Base-by-base conservation (phyloP, 2,329 filamentous ascomycete genomes). In the Esteya vermicola region DNA sequence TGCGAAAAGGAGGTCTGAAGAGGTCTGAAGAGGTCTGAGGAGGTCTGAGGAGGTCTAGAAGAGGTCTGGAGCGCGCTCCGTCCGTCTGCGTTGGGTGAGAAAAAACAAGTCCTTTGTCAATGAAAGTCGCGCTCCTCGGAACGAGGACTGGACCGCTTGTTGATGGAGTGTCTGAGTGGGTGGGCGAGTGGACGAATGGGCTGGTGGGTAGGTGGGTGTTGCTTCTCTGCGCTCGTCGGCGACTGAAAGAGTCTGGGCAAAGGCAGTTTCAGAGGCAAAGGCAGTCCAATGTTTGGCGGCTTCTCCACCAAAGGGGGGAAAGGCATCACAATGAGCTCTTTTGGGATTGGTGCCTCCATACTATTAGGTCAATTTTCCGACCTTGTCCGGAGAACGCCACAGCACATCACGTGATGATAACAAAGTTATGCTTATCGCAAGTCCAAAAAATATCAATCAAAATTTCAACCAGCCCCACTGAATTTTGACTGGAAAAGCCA, bases 371-470 rank as follows among this genome's bases (percentile, higher is more conserved):
- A 38, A 38, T 38, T 33, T 38, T 38, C 40, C 31, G 36, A 36
- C 26, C 21, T 33, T 32, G 26, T 33, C 14, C 25, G 36, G 25
- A 18, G 37, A 27, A 16, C 31, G 31, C 36, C 31, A 25, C 22
- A 3, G 7, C 6, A 10, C 6, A n/a, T 45, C 45, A 47, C 45
- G 45, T 47, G 45, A 12, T n/a, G 40, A 42, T 47, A 44, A 35
- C 8, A 2, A 13, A 27, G 19, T 35, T 14, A 13, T 33, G 25
- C 25, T 43, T 39, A 33, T 34, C 39, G 38, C 18, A 22, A 30
- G 13, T 13, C 18, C 16, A n/a, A 19, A 27, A 37, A 38, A 31
- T n/a, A 16, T 21, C 28, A 27, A 34, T 25, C 13, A 33, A 42
- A 42, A 32, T 18, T 28, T 19, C 23, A 31, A 10, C 33, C 16